Base-by-base conservation (phyloP, 176 grass and related monocot species). In the Phoenix dactylifera region DNA sequence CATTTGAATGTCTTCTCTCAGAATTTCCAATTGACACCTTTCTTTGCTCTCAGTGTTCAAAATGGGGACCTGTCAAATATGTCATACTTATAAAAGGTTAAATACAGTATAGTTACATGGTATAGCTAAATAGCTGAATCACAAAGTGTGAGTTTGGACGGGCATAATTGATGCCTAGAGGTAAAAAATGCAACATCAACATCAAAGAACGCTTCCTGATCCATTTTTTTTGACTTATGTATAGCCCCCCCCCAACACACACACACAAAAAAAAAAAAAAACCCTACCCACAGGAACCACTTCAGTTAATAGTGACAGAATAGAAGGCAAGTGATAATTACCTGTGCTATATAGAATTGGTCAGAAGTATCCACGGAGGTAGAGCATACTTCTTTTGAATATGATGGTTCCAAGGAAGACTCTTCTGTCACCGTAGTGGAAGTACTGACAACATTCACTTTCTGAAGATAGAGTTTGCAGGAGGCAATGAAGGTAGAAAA, bases 311-410 rank as follows among this genome's bases (percentile, higher is more conserved):
- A 14, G 35, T 44, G 35, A 9, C 35, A 44, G 10, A 44, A 44
- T 14, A 44, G 10, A 44, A 44, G 12, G 35, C 35, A 44, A 44
- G 2, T 44, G 35, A 44, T 57, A 7, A 20, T 24, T 63, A 80
- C 92, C 87, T 91, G 92, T 35, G 92, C 92, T 54, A 97, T 68
- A 78, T 91, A 97, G 26, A 91, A 39, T 76, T 79, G 81, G 15
- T 77, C 75, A 6, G 69, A 62, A 58, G 55, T 68, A 52, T 80
- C 77, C 55, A 64, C 66, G 69, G 54, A 82, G 30, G 65, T 74
- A 9, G 69, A 72, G 51, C 58, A 75, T 49, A 15, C 19, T 56
- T 73, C 77, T 60, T 69, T 74, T 50, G 53, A 79, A 74, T 44
- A 66, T 62, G 44, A 48, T 70, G 66, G 56, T 55, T 72, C 22